phyloP scores from a whole-genome alignment of 257 asterid genomes.

The Orobanche coerulescens region DNA sequence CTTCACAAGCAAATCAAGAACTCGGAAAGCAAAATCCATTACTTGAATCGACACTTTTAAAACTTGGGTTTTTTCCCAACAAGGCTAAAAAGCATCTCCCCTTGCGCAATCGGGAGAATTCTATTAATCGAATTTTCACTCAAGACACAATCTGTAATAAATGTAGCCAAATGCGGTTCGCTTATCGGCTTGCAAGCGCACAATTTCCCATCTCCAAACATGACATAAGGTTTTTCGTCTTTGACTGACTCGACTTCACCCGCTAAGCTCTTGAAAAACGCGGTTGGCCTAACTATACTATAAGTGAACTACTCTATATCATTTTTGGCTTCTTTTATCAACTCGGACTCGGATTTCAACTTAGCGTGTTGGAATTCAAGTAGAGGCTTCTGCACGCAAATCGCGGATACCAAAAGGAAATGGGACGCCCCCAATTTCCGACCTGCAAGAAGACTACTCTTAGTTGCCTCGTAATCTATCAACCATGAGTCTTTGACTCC shows the following conservation, averaged over 20 bases:
- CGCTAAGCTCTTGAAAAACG: slow-evolving; percentile 96
- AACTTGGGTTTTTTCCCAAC: slow-evolving; percentile 70
- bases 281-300: slow-evolving; percentile 94
- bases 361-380: slow-evolving; percentile 95
- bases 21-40: slow-evolving; percentile 83
- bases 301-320: slow-evolving; percentile 40
- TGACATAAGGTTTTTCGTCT: slow-evolving; percentile 94
- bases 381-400: slow-evolving; percentile 96
- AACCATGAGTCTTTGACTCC: slow-evolving; percentile 91
- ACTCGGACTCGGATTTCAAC: slow-evolving; percentile 74
- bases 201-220: slow-evolving; percentile 89
- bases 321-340: slow-evolving; percentile 43
- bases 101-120: slow-evolving; percentile 80
- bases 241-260: slow-evolving; percentile 89
- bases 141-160: slow-evolving; percentile 67
- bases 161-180: slow-evolving; percentile 76
- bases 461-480: slow-evolving; percentile 90
- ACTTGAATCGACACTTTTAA: slow-evolving; percentile 76
- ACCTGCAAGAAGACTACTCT: slow-evolving; percentile 74
- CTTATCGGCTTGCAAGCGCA: slow-evolving; percentile 97
- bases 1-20: slow-evolving; percentile 77
- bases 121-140: slow-evolving; percentile 47
- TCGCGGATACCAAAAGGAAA: slow-evolving; percentile 82
- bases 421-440: slow-evolving; percentile 75
- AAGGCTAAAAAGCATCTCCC: slow-evolving; percentile 76